These are phyloP conservation scores for Ajuga chamaepitys DNA, from an alignment of 257 asterid species.

Conservation along the genomic window DNA sequence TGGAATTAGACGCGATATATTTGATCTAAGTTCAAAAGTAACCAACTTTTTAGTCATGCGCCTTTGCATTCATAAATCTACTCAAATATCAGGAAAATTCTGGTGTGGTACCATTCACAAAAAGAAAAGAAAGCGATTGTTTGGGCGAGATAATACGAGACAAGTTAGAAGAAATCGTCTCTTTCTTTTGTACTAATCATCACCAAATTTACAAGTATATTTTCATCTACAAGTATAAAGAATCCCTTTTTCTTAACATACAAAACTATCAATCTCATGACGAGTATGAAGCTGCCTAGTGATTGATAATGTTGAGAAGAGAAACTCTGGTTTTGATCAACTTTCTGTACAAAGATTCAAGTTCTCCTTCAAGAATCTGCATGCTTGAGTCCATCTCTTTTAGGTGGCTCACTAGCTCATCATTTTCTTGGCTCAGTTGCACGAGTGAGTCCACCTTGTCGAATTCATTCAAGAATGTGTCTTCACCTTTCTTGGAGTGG, in stretches of 20 bases:
- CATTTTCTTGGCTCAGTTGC: not conserved
- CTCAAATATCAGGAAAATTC: not conserved
- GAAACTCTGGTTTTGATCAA: constrained; percentile 30
- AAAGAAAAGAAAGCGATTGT: too few relatives aligned
- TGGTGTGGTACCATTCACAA: too few relatives aligned
- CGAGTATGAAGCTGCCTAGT: not conserved
- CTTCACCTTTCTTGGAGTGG: not conserved
- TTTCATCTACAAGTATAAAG: not conserved
- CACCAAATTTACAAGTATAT: not conserved
- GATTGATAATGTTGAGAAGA: constrained; percentile 29
- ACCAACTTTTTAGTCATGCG: too few relatives aligned
- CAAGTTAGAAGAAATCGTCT: not conserved
- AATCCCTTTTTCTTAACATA: too few relatives aligned
- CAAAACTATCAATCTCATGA: not conserved
- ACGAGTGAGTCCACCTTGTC: constrained; percentile 7
- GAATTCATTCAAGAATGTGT: constrained; percentile 15
- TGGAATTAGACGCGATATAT: too few relatives aligned
- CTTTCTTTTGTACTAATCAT: not conserved
- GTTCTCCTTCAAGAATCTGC: constrained; percentile 20
- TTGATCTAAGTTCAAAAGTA: too few relatives aligned
- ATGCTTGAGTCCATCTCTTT: constrained; percentile 21
- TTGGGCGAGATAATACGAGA: too few relatives aligned
- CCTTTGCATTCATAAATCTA: not conserved
- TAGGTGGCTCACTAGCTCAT: constrained; percentile 16
- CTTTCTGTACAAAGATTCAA: constrained; percentile 23